Evolutionary conservation across 2,329 filamentous ascomycete species (phyloP).

Genomic region (Cercospora zeina): DNA sequence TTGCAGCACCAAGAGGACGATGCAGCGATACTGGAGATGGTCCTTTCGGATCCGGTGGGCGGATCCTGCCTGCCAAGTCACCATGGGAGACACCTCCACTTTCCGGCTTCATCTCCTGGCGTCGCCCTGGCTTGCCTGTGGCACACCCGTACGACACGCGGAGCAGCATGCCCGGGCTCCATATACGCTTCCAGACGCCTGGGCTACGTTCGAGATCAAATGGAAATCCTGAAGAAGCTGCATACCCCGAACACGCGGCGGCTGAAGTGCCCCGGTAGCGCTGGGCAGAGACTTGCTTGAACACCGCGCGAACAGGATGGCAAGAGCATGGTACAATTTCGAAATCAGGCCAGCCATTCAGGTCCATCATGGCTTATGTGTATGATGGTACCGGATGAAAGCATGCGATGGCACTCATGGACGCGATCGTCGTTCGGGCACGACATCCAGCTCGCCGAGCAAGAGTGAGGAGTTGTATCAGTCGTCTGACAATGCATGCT

Average conservation of each 20-base stretch:
- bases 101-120: not conserved
- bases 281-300: not conserved
- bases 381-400: not conserved
- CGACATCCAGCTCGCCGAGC: not conserved
- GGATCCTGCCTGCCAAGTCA: slow-evolving; percentile 4
- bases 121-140: not conserved
- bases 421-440: not conserved
- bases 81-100: not conserved
- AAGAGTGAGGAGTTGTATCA: not conserved
- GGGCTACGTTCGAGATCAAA: not conserved
- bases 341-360: not conserved
- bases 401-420: not conserved
- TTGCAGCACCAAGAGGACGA: not conserved
- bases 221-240: not conserved
- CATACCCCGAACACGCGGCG: not conserved
- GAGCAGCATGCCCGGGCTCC: not conserved
- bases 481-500: too few species aligned
- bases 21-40: not conserved
- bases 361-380: not conserved
- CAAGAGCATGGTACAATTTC: not conserved
- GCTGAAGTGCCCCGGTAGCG: not conserved
- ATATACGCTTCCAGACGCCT: not conserved
- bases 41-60: not conserved
- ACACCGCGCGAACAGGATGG: not conserved
- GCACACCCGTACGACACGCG: not conserved